Evolutionary conservation across 2,329 filamentous ascomycete species (phyloP), one percentile per base, ranked within the genome.

Genomic region (Claviceps sp.): DNA sequence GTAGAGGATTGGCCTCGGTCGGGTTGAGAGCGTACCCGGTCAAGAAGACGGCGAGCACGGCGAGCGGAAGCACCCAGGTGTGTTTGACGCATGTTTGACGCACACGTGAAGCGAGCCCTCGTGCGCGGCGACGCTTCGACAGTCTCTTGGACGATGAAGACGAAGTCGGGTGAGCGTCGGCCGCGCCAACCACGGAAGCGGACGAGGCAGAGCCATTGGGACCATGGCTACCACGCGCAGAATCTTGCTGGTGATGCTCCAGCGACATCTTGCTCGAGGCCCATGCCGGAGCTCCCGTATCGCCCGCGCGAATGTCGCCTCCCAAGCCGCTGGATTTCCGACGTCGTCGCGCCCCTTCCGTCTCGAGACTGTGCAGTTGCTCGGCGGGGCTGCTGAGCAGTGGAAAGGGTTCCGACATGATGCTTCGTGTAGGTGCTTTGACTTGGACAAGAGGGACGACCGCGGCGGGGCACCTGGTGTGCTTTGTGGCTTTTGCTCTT

Each of bases 21-120:
- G 90, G 91, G 64, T 89, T 85, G 62, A 87, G 65, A 58, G 81
- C 79, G 70, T 91, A 96, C 55, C 81, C 74, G 48, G 74, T 69
- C 54, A 87, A 70, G 63, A 90, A 75, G 63, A 82, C 61, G 54
- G 76, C 55, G 53, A 88, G 69, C 54, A 94, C 70, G 58, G 85
- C 66, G 54, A 93, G 77, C 24, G 91, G 90, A 37, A 81, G 65
- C 54, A 76, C 69, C 67, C 74, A 84, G 47, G 79, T 82, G 65
- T 81, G 78, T 66, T 79, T 82, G 60, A 78, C 59, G 63, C 77
- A 75, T 63, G 70, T 72, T 62, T 80, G 76, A 59, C 76, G 76
- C 40, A 77, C 63, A 56, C 68, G 69, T 30, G 66, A 64, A 50
- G 70, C 51, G 53, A 75, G 57, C 47, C 77, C 73, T 41, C 75